phyloP scores from a whole-genome alignment of 2,329 filamentous ascomycete species.

The Apiospora kogelbergensis region DNA sequence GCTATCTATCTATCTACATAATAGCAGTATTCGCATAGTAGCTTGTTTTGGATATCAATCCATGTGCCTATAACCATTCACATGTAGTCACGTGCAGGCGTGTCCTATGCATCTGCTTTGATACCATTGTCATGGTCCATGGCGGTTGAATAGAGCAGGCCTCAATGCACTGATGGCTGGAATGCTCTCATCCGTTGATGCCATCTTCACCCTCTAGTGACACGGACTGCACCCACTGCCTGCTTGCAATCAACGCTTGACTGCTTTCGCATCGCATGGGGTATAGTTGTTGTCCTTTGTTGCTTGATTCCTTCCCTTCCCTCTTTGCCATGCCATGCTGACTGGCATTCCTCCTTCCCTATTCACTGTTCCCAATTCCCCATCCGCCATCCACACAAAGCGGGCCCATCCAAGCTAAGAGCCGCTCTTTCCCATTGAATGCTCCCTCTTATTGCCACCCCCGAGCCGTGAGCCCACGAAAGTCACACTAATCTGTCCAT shows the following conservation, averaged over 20 bases:
- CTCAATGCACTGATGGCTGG: not conserved
- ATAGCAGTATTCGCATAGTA: no score
- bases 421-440: constrained; percentile 18
- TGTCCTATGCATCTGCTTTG: no score
- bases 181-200: not conserved
- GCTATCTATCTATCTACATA: no score
- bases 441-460: constrained; percentile 11
- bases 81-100: no score
- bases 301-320: not conserved
- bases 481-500: constrained; percentile 17
- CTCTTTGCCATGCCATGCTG: not conserved
- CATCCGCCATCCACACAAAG: constrained; percentile 8
- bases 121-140: no score
- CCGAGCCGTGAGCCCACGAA: constrained; percentile 27
- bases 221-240: not conserved
- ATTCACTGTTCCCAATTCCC: not conserved
- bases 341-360: not conserved
- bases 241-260: not conserved
- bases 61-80: no score
- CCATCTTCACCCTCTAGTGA: not conserved
- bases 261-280: not conserved
- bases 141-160: no score
- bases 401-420: constrained; percentile 21
- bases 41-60: no score
- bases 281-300: not conserved